Base-by-base conservation (phyloP, 257 asterid genomes). In the Capsicum rhomboideum region DNA sequence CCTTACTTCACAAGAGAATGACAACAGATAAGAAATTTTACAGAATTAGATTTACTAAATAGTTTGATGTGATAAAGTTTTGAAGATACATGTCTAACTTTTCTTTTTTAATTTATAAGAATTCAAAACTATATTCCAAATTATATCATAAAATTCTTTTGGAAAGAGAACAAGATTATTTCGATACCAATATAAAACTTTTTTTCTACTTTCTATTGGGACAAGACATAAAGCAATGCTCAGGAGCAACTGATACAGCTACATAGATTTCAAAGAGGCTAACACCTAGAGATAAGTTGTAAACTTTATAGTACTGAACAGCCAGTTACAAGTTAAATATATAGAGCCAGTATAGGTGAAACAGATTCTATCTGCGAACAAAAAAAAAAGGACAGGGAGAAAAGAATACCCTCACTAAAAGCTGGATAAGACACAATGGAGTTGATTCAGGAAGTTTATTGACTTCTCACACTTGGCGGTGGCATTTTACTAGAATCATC, bases 401-500 rank as follows among this genome's bases (percentile, higher is more conserved):
- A 80, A 66, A 66, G 46, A 28, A 64, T 64, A 64, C 44, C 72
- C 54, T n/a, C 8, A 40, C 53, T 12, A 79, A 61, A 79, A 59
- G 44, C 40, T 55, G 55, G 80, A 3, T 68, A 72, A n/a, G n/a
- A 79, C 42, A 83, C 42, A 37, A 8, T 23, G 53, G 42, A 78
- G 72, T 20, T 26, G 78, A 55, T 42, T 83, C 81, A 28, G 58
- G 58, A 69, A 42, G 56, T 75, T 46, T 23, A 13, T 87, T 81
- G 83, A 63, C 80, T 49, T 87, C 74, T 87, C 18, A 83, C 31
- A 83, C 81, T 83, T 66, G 84, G 84, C 40, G 82, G 87, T 10
- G 37, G 85, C 83, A 82, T 64, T 87, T 82, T 83, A 75, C 78
- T 66, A n/a, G 88, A 87, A 79, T 84, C 88, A 54, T 85, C 87